Conservation (phyloP, 225 moss, liverwort and hornwort genomes). For the Thuidium tamariscinum region DNA sequence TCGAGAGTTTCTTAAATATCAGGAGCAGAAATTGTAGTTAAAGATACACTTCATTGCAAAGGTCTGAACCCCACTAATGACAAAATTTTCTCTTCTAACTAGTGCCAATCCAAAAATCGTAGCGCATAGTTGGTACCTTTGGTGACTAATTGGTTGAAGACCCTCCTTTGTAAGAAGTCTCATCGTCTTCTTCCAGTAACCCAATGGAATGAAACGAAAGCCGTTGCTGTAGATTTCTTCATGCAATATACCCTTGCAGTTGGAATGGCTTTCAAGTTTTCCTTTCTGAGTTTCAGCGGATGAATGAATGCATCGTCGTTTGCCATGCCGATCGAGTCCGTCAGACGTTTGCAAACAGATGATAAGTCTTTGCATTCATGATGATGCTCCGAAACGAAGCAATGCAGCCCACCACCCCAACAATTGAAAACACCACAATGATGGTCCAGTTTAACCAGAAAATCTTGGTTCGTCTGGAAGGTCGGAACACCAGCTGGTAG, state of each 20-base stretch:
- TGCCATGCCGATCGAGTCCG: background rate
- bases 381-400: conserved; percentile 41
- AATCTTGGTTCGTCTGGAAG: background rate
- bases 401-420: conserved; percentile 38
- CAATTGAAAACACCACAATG: conserved; percentile 28
- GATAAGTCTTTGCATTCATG: conserved; percentile 26
- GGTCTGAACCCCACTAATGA: background rate
- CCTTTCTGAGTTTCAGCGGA: background rate
- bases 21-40: background rate
- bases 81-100: background rate
- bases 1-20: background rate
- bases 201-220: background rate
- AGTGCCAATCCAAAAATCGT: background rate
- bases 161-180: background rate
- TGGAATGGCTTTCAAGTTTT: background rate
- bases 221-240: background rate
- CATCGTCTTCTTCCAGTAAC: background rate
- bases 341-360: conserved; percentile 37
- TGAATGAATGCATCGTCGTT: background rate
- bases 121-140: background rate
- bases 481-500: conserved; percentile 41
- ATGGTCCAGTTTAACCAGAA: conserved; percentile 48
- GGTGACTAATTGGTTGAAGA: background rate
- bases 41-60: background rate
- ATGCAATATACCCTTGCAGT: background rate